These are phyloP conservation scores for Dactylellina drechsleri DNA, from an alignment of 2,329 filamentous ascomycete species.

Conservation along the genomic window DNA sequence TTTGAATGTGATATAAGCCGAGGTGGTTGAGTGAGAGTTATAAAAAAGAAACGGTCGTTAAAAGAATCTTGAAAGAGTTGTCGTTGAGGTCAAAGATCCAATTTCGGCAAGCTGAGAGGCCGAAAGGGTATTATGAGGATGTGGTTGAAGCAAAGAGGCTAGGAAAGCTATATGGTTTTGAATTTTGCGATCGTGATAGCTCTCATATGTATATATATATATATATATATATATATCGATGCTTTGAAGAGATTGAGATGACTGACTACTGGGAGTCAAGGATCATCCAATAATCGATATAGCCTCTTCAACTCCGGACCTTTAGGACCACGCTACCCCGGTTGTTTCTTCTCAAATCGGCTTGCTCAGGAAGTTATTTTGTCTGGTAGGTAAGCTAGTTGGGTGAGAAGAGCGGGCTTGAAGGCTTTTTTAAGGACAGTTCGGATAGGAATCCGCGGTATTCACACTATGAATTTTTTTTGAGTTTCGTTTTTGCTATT, in stretches of 20 bases:
- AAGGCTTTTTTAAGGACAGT: slow-evolving; percentile 14
- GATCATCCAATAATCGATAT: slow-evolving; percentile 54
- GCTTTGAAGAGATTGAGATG: slow-evolving; percentile 29
- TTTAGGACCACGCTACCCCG: slow-evolving; percentile 45
- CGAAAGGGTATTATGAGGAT: slow-evolving; percentile 27
- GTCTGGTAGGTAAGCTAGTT: slow-evolving; percentile 29
- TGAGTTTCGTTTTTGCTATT: background rate
- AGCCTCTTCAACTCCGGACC: slow-evolving; percentile 52
- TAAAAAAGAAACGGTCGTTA: slow-evolving; percentile 58
- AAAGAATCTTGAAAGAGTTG: slow-evolving; percentile 59
- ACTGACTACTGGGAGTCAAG: slow-evolving; percentile 43
- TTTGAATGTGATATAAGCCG: slow-evolving; percentile 31
- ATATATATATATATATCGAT: slow-evolving; percentile 48
- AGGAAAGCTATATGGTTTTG: slow-evolving; percentile 38
- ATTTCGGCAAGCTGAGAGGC: slow-evolving; percentile 40
- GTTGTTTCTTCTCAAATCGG: slow-evolving; percentile 6
- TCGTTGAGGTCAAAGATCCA: slow-evolving; percentile 60
- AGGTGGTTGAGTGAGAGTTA: slow-evolving; percentile 50
- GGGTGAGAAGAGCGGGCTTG: background rate
- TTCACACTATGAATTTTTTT: slow-evolving; percentile 10
- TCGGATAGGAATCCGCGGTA: slow-evolving; percentile 7
- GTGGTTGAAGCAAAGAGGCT: slow-evolving; percentile 41
- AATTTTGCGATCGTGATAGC: slow-evolving; percentile 26
- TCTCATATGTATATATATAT: slow-evolving; percentile 46
- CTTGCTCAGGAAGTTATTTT: slow-evolving; percentile 9